Base-by-base conservation (phyloP, 768 basidiomycete species). In the Dioszegia crocea region DNA sequence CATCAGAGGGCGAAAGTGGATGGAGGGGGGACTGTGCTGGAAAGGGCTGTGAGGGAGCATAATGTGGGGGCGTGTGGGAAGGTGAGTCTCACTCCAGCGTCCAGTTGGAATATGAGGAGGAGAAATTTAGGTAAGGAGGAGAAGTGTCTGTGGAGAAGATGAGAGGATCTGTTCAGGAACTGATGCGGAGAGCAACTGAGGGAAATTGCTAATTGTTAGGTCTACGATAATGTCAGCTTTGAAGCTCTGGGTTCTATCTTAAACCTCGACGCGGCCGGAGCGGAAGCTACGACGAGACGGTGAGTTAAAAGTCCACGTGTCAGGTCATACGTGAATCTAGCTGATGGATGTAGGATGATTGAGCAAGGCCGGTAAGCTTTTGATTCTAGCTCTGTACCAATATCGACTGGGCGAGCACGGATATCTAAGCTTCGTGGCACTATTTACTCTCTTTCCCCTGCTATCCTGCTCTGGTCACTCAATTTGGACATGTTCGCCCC, bases 31-130 rank as follows among this genome's bases (percentile, higher is more conserved):
- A 98, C 93, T 10, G 93, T 99, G 19, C 83, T 99, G 41, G 96
- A 98, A 76, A 85, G 93, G 45, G 96, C 96, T 5, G 92, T 99
- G 45, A 90, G 98, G 87, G 96, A 99, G 75, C 96, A 99, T 79
- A 99, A 99, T 76, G 82, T 99, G 10, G 84, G 97, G 61, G 91
- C 93, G 3, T 92, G 91, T 76, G 94, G 92, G 2, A 90, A 92
- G 70, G 91, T 76, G 47, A 40, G 70, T 61, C 33, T 14, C 6
- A 14, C 33, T 21, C 4, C 24, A 21, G 8, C 40, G 16, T 43
- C 5, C 21, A 31, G 21, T 24, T 27, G 36, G 41, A 12, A 30
- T 14, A 41, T 14, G n/a, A 23, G 12, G 12, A 19, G 9, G 21
- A n/a, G 24, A 19, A 39, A 43, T n/a, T n/a, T n/a, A n/a, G n/a